Evolutionary conservation across 306 rosid genomes (phyloP).

Genomic region (Cucurbita pepo): DNA sequence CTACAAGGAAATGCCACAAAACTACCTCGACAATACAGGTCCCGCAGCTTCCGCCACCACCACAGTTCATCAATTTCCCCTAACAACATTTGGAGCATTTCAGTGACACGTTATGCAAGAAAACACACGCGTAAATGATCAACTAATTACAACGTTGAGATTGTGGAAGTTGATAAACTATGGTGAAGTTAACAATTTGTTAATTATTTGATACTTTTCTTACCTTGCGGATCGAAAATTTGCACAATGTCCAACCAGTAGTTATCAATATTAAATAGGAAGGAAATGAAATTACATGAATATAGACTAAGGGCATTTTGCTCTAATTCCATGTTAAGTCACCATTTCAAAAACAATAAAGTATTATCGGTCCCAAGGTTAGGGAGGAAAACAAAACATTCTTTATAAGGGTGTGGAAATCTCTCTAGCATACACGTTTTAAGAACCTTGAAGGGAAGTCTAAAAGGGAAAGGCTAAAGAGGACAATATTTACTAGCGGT

Average conservation of each 20-base stretch:
- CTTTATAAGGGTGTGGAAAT: no score
- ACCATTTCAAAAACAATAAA: no score
- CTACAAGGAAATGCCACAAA: not conserved
- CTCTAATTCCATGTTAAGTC: no score
- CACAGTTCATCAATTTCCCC: conserved; percentile 97
- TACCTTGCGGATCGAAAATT: not conserved
- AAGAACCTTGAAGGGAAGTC: no score
- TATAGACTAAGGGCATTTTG: not conserved
- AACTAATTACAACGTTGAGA: not conserved
- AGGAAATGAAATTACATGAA: not conserved
- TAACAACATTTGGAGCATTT: conserved; percentile 8
- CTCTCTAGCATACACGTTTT: no score
- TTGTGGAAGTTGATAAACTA: no score
- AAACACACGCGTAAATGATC: not conserved
- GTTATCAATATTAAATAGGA: not conserved
- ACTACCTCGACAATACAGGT: conserved; percentile 80
- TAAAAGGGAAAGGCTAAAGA: no score
- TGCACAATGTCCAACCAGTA: not conserved
- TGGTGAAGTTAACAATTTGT: no score
- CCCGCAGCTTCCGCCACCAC: conserved; percentile 90
- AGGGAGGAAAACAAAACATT: no score
- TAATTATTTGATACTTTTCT: not conserved
- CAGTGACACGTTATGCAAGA: not conserved
- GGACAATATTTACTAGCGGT: no score
- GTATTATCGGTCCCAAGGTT: no score